These are phyloP conservation scores for Blastocladiella britannica DNA, from an alignment of 192 early-diverging fungal genomes.

Conservation along the genomic window DNA sequence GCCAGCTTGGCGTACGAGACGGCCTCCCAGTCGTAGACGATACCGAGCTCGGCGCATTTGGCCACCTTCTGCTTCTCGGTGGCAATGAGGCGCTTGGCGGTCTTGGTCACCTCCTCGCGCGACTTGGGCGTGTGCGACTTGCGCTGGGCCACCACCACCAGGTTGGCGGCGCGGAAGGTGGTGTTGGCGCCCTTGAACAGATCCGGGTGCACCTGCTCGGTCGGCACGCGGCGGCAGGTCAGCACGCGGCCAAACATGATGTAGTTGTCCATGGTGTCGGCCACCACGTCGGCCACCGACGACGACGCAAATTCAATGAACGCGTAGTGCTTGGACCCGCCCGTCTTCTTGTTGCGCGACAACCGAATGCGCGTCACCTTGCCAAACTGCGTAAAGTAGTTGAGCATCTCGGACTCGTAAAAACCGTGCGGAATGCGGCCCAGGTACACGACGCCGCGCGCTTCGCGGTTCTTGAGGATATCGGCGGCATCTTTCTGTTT, in stretches of 20 bases:
- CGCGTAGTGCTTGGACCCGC: constrained; percentile 73
- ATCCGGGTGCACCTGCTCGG: constrained; percentile 49
- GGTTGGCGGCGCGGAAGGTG: constrained; percentile 39
- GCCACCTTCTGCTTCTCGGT: constrained; percentile 38
- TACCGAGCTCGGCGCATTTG: constrained; percentile 42
- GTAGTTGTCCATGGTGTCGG: constrained; percentile 94
- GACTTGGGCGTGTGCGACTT: constrained; percentile 44
- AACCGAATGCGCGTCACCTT: constrained; percentile 51
- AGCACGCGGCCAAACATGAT: constrained; percentile 57
- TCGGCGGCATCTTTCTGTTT: too few relatives aligned
- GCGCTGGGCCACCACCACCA: constrained; percentile 30
- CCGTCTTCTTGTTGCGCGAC: constrained; percentile 82
- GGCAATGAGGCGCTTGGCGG: constrained; percentile 24
- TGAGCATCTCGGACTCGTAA: constrained; percentile 75
- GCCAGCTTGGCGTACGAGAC: too few relatives aligned
- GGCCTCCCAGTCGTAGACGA: too few relatives aligned
- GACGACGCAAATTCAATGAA: constrained; percentile 72
- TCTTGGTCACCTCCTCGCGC: constrained; percentile 16
- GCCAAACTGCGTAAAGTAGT: constrained; percentile 90
- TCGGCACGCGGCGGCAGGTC: constrained; percentile 49
- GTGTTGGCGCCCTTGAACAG: constrained; percentile 52
- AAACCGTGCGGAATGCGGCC: constrained; percentile 89
- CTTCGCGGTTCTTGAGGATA: too few relatives aligned
- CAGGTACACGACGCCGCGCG: constrained; percentile 61
- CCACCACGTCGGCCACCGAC: constrained; percentile 74